phyloP scores from a whole-genome alignment of 1,139 yeast genomes.

The Zygoascus hellenicus region DNA sequence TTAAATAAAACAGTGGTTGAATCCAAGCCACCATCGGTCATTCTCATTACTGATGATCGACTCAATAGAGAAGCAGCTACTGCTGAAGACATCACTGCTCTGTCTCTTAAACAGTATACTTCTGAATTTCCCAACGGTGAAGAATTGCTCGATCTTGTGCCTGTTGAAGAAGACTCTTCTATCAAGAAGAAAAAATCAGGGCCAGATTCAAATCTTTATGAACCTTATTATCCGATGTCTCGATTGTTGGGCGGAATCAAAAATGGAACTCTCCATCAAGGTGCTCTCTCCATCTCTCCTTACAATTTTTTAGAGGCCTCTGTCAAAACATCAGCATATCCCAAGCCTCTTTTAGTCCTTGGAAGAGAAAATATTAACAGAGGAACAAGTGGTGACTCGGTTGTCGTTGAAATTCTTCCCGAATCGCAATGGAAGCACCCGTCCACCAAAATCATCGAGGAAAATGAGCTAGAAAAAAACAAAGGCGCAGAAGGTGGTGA shows the following conservation, averaged over 20 bases:
- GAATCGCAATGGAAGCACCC: constrained; percentile 86
- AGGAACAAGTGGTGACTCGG: constrained; percentile 87
- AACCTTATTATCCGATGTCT: constrained; percentile 73
- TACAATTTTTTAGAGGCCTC: constrained; percentile 89
- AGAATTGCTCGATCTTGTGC: constrained; percentile 74
- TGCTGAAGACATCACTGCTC: constrained; percentile 49
- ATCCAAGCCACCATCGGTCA: constrained; percentile 35
- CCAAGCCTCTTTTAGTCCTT: constrained; percentile 72
- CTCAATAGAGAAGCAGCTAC: constrained; percentile 58
- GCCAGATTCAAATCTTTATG: constrained; percentile 52
- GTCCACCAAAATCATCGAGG: constrained; percentile 72
- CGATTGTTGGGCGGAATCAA: constrained; percentile 87
- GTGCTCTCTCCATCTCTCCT: constrained; percentile 70
- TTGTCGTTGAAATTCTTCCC: constrained; percentile 85
- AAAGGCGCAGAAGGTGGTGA: constrained; percentile 39
- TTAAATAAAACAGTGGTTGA: constrained; percentile 34
- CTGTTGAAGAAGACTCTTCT: constrained; percentile 41
- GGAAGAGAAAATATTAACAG: constrained; percentile 86
- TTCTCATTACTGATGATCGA: constrained; percentile 74
- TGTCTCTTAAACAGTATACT: constrained; percentile 60
- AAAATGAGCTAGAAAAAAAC: constrained; percentile 57
- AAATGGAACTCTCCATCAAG: constrained; percentile 84
- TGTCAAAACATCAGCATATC: constrained; percentile 65
- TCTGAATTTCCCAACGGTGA: constrained; percentile 69
- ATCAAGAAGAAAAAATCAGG: constrained; percentile 25